Percentiles rank a stretch among this genome's conserved stretches.
These are phyloP conservation scores for Graphilbum fragrans DNA, from an alignment of 2,329 filamentous ascomycete species.

Conservation along the genomic window DNA sequence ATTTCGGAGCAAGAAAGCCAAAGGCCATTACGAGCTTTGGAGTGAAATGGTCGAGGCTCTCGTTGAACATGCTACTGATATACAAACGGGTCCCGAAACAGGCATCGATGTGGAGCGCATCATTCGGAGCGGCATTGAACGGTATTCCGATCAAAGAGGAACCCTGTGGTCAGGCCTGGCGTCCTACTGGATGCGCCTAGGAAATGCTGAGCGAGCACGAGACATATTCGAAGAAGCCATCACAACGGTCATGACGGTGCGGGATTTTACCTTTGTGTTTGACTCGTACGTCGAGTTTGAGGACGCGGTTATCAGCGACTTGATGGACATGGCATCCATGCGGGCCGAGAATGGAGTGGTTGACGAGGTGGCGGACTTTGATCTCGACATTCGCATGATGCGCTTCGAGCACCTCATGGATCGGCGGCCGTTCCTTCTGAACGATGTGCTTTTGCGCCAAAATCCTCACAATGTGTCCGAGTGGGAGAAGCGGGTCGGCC, in stretches of 20 bases:
- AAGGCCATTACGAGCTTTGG: constrained; percentile 95
- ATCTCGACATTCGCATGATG: constrained; percentile 94
- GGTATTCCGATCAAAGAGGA: constrained; percentile 87
- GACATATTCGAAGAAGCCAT: constrained; percentile 95
- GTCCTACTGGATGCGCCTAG: constrained; percentile 90
- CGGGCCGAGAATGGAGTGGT: constrained; percentile 67
- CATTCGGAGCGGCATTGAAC: constrained; percentile 78
- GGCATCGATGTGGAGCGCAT: constrained; percentile 88
- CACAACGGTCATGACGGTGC: constrained; percentile 95
- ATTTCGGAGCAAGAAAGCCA: constrained; percentile 86
- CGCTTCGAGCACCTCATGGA: constrained; percentile 98
- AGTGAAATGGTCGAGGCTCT: constrained; percentile 93
- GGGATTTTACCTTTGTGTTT: constrained; percentile 92
- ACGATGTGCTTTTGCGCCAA: constrained; percentile 87
- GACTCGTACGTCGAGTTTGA: constrained; percentile 96
- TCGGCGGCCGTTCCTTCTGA: constrained; percentile 84
- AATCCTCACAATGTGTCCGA: constrained; percentile 94
- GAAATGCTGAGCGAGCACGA: constrained; percentile 82
- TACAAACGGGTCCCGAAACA: constrained; percentile 67
- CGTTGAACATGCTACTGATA: constrained; percentile 77
- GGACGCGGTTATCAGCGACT: constrained; percentile 80
- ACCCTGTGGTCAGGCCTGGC: constrained; percentile 92
- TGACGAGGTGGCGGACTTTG: constrained; percentile 80
- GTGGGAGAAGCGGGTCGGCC: constrained; percentile 91
- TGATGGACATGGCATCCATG: constrained; percentile 77